Evolutionary conservation across 306 rosid species (phyloP).

Genomic region (Trifolium fragiferum): DNA sequence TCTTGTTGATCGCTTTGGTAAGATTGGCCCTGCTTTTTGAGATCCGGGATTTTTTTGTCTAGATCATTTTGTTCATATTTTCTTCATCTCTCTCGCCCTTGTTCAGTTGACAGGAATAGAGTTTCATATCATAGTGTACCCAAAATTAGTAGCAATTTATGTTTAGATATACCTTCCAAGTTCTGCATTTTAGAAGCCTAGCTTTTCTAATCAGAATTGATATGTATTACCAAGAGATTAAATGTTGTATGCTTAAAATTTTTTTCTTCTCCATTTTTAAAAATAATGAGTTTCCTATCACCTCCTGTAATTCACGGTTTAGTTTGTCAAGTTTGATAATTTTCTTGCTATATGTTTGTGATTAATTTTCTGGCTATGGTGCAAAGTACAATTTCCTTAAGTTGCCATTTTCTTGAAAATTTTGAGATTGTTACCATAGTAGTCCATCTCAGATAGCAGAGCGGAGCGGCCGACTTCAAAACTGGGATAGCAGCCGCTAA

Average conservation of each 20-base stretch:
- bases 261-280: slow-evolving; percentile 13
- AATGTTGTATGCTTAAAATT: slow-evolving; percentile 56
- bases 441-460: too few species aligned
- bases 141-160: slow-evolving; percentile 58
- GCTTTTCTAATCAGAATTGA: slow-evolving; percentile 49
- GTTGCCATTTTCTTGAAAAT: slow-evolving; percentile 6
- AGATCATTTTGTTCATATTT: slow-evolving; percentile 52
- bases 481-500: too few species aligned
- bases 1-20: slow-evolving; percentile 63
- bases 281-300: slow-evolving; percentile 37
- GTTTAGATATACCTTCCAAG: slow-evolving; percentile 55
- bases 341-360: slow-evolving; percentile 23
- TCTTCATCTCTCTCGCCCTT: slow-evolving; percentile 23
- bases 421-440: slow-evolving; percentile 5
- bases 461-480: too few species aligned
- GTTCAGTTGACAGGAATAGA: slow-evolving; percentile 57
- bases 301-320: neutral
- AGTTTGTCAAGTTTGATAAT: slow-evolving; percentile 11
- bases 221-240: slow-evolving; percentile 49
- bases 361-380: slow-evolving; percentile 1
- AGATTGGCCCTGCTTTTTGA: slow-evolving; percentile 53
- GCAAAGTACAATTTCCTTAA: neutral
- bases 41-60: slow-evolving; percentile 62
- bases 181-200: slow-evolving; percentile 57
- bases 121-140: slow-evolving; percentile 62